Conservation (phyloP, 768 basidiomycete species). For the Coprinopsis marcescibilis region DNA sequence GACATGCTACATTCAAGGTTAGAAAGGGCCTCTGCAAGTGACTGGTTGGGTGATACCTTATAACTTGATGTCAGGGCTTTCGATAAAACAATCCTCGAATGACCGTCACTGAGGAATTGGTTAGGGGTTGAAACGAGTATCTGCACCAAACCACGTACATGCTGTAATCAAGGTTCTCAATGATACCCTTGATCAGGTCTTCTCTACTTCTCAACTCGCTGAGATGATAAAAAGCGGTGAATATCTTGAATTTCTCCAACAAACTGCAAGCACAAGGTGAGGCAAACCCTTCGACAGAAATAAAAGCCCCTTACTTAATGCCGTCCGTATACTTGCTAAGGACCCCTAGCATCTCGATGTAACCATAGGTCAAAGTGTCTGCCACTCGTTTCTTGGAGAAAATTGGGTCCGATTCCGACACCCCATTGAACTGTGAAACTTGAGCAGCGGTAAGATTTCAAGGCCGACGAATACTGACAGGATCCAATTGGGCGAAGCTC, state of each 20-base stretch:
- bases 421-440: constrained; percentile 55
- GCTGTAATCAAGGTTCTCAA: constrained; percentile 88
- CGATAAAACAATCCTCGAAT: constrained; percentile 86
- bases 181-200: constrained; percentile 86
- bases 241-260: constrained; percentile 86
- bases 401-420: constrained; percentile 68
- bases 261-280: constrained; percentile 42
- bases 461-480: constrained; percentile 42
- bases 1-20: constrained; percentile 54
- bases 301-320: constrained; percentile 57
- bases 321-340: constrained; percentile 88
- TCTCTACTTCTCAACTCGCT: constrained; percentile 88
- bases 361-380: constrained; percentile 83
- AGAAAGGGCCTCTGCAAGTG: not conserved
- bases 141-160: constrained; percentile 46
- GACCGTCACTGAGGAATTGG: constrained; percentile 70
- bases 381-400: constrained; percentile 82
- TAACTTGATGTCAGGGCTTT: constrained; percentile 94
- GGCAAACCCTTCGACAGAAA: not conserved
- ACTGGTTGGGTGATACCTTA: constrained; percentile 42
- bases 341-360: constrained; percentile 92
- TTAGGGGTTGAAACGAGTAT: constrained; percentile 1
- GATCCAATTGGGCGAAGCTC: constrained; percentile 89
- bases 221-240: constrained; percentile 93
- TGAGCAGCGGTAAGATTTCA: not conserved